Conservation (phyloP, 768 basidiomycete genomes). For the Leccinum aurantiacum region DNA sequence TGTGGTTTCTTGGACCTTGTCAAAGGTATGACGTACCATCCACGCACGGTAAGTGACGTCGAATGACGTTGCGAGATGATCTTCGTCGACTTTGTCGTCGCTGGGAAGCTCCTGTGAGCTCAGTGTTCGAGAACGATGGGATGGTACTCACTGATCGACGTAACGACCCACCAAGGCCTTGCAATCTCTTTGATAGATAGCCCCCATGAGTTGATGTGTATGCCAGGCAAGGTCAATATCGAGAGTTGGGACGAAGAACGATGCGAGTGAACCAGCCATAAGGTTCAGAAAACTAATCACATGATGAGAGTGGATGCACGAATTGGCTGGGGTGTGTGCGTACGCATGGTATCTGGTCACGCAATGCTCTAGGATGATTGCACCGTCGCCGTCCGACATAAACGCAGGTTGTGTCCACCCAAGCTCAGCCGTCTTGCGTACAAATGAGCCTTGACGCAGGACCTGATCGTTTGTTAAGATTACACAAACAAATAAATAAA, state of each 20-base stretch:
- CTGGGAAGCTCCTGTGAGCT: no score
- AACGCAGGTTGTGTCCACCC: constrained; percentile 48
- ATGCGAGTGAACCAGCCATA: constrained; percentile 42
- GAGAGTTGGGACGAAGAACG: constrained; percentile 57
- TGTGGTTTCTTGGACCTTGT: no score
- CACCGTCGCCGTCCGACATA: constrained; percentile 39
- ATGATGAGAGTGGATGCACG: neutral
- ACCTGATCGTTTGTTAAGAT: no score
- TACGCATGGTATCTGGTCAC: constrained; percentile 59
- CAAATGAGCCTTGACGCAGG: constrained; percentile 55
- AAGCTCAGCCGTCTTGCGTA: constrained; percentile 51
- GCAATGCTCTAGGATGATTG: constrained; percentile 45
- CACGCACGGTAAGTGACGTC: no score
- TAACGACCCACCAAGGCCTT: constrained; percentile 41
- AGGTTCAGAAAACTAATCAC: constrained; percentile 48
- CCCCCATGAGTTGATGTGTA: constrained; percentile 57
- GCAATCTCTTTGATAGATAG: constrained; percentile 45
- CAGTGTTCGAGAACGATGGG: no score
- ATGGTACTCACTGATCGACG: constrained; percentile 49
- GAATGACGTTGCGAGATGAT: no score
- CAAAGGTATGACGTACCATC: no score
- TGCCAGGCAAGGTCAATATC: constrained; percentile 77
- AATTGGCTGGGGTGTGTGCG: constrained; percentile 6
- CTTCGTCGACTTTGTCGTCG: no score
- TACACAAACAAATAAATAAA: no score